A percentile compares a stretch with the other conserved stretches of the same genome.
Conservation (phyloP, 768 basidiomycete species). For the Pholiota microspora region DNA sequence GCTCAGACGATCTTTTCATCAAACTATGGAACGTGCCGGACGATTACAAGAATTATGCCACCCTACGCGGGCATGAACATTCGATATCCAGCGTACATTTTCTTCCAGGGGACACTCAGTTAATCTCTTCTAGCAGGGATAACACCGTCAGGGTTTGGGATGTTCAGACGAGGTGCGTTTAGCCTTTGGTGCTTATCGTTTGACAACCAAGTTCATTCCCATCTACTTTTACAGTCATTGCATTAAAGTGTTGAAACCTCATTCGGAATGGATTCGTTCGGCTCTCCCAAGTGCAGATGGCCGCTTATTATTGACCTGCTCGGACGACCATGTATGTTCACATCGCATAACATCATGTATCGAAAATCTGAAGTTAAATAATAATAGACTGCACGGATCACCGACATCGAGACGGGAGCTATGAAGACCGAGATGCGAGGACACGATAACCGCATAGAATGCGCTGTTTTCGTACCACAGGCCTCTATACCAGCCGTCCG, state of each 20-base stretch:
- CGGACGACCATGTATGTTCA: constrained; percentile 77
- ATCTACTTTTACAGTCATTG: constrained; percentile 60
- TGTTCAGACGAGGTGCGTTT: constrained; percentile 75
- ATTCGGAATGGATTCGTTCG: constrained; percentile 83
- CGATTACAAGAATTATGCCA: constrained; percentile 88
- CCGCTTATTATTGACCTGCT: constrained; percentile 72
- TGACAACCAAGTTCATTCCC: not conserved
- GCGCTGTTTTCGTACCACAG: constrained; percentile 76
- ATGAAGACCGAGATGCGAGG: constrained; percentile 82
- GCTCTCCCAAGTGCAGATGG: constrained; percentile 70
- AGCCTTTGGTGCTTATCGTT: not conserved
- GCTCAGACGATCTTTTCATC: constrained; percentile 86
- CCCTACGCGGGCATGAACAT: constrained; percentile 89
- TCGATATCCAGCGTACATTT: constrained; percentile 85
- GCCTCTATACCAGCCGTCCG: constrained; percentile 74
- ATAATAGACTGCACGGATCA: constrained; percentile 22
- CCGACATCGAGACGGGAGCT: constrained; percentile 49
- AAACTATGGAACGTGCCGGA: constrained; percentile 91
- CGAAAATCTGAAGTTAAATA: not conserved
- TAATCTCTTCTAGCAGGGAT: constrained; percentile 88
- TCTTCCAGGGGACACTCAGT: constrained; percentile 77
- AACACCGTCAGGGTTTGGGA: constrained; percentile 85
- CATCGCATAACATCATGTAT: not conserved
- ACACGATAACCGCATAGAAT: constrained; percentile 85
- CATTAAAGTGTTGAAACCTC: constrained; percentile 44